phyloP scores from a whole-genome alignment of 805 yeast genomes.

The Sugiyamaella lignohabitans region DNA sequence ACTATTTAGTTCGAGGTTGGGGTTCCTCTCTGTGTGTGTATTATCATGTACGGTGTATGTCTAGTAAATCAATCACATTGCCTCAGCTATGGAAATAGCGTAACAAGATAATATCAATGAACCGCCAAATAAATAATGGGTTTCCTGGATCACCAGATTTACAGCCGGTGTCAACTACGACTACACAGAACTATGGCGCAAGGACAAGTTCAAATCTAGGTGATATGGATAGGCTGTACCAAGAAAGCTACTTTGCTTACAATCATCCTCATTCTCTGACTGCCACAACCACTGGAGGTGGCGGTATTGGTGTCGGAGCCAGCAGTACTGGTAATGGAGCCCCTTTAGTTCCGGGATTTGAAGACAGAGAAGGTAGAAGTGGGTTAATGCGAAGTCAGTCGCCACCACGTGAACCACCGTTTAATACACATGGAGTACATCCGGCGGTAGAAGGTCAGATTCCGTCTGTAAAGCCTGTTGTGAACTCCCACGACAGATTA shows the following conservation, averaged over 20 bases:
- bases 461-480: conserved; percentile 38
- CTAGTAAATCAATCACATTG: too few relatives aligned
- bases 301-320: neutral
- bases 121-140: too few relatives aligned
- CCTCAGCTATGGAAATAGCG: too few relatives aligned
- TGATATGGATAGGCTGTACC: neutral
- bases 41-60: too few relatives aligned
- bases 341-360: neutral
- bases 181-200: neutral
- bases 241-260: neutral
- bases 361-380: too few relatives aligned
- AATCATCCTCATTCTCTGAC: neutral
- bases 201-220: neutral
- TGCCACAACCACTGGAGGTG: neutral
- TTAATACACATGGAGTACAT: neutral
- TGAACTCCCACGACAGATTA: conserved; percentile 63
- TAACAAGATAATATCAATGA: too few relatives aligned
- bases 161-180: neutral
- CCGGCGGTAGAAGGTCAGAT: neutral
- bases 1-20: too few relatives aligned
- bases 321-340: neutral
- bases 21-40: too few relatives aligned
- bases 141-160: neutral
- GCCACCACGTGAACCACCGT: neutral
- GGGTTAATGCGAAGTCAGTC: neutral